Evolutionary conservation across 148 eudicot genomes (phyloP), one percentile per base, ranked within the genome.

Genomic region (Cornus controversa): DNA sequence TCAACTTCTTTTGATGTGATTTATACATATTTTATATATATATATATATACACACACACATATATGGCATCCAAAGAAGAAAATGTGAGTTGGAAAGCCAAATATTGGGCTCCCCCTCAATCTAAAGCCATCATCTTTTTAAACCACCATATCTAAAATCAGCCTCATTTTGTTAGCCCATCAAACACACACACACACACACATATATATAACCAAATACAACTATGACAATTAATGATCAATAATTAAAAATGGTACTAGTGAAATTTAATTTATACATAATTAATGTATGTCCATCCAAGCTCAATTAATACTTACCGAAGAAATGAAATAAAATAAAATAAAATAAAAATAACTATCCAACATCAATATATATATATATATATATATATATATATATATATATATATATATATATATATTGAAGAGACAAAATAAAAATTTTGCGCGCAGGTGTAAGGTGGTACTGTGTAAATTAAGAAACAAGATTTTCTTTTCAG

Each of bases 41-140:
- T 40, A 40, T 40, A 40, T 40, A 40, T 40, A 40, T 40, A 37
- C 5, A 36, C 5, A 37, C 5, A 37, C 5, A 37, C 1, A 40
- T 40, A 9, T 36, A 73, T 73, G 77, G 80, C 65, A 76, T 82
- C 81, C 81, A 66, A 82, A 75, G 77, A 75, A 60, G 31, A 66
- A 75, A 65, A 24, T 54, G 25, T 78, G 83, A 80, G 82, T 75
- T 80, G 85, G 67, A 68, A 72, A 72, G 71, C 62, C 47, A 10
- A 4, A 29, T 66, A 26, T 29, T 70, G 74, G 77, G 77, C 77
- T 71, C 77, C 34, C 28, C 28, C 10, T 25, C n/a, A 1, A 37
- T 62, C 58, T 60, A 69, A 77, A 70, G 73, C 26, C 62, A 40
- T 40, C 7, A 40, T 22, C 50, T 28, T 45, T 34, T 26, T 77